Evolutionary conservation across 495 filamentous ascomycete genomes (phyloP).

Genomic region (Peziza echinospora): DNA sequence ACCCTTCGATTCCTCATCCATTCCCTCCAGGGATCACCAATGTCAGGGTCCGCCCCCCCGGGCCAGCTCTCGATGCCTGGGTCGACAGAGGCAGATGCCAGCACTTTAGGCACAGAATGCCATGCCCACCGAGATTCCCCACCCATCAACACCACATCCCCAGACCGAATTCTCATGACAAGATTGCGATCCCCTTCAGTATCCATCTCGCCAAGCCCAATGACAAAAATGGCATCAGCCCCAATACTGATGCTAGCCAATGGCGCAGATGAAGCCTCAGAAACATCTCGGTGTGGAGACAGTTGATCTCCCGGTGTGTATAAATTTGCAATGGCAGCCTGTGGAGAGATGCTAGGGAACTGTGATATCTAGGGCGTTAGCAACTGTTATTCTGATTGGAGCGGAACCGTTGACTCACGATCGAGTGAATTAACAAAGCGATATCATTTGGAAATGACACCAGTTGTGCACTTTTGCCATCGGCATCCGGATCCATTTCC

Average conservation of each 20-base stretch:
- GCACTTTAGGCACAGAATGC: conserved; percentile 76
- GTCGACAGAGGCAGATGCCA: conserved; percentile 44
- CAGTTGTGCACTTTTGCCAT: conserved; percentile 1
- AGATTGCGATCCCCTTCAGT: conserved; percentile 27
- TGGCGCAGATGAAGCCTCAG: conserved; percentile 50
- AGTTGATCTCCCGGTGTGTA: conserved; percentile 76
- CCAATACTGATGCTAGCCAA: conserved; percentile 72
- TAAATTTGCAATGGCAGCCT: conserved; percentile 81
- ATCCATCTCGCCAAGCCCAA: conserved; percentile 25
- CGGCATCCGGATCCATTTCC: conserved; percentile 31
- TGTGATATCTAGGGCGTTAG: conserved; percentile 17
- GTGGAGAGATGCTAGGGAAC: conserved; percentile 49
- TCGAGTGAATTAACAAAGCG: conserved; percentile 31
- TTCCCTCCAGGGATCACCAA: conserved; percentile 40
- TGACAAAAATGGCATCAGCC: conserved; percentile 68
- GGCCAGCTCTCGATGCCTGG: conserved; percentile 57
- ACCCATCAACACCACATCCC: conserved; percentile 67
- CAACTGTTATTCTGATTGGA: neutral
- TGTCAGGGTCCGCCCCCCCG: conserved; percentile 17
- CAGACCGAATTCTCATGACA: conserved; percentile 47
- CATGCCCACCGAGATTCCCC: conserved; percentile 63
- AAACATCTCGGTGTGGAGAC: conserved; percentile 75
- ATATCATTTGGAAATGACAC: conserved; percentile 51
- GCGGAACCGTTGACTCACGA: neutral
- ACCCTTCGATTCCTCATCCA: conserved; percentile 76